Conservation (phyloP, 129 eudicot genomes). For the Tagetes patula region DNA sequence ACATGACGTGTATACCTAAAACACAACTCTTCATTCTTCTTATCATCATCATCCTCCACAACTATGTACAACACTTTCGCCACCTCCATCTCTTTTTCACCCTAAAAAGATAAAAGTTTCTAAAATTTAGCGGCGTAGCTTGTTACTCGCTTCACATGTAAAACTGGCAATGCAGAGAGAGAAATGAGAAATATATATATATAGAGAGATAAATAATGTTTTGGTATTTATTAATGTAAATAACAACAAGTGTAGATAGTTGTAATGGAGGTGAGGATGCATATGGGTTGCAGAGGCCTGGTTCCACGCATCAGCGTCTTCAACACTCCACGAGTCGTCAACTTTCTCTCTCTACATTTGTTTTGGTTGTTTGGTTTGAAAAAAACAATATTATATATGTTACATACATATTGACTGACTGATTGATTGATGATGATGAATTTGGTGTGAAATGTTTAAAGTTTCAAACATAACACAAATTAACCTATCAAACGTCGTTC, state of each 20-base stretch:
- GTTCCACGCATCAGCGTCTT: slow-evolving; percentile 66
- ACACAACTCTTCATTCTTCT: slow-evolving; percentile 37
- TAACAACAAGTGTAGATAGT: no score
- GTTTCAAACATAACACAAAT: no score
- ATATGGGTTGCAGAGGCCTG: slow-evolving; percentile 36
- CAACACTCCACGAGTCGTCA: slow-evolving; percentile 55
- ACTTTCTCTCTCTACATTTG: slow-evolving; percentile 12
- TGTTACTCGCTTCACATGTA: no score
- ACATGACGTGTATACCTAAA: slow-evolving; percentile 90
- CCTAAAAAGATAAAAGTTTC: no score
- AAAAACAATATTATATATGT: no score
- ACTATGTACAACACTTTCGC: slow-evolving; percentile 79
- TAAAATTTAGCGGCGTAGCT: no score
- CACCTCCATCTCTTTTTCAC: slow-evolving; percentile 47
- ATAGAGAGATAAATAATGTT: no score
- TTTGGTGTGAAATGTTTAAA: slow-evolving; percentile 21
- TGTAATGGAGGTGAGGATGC: neutral
- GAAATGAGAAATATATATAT: no score
- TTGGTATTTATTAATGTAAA: no score
- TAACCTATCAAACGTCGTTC: slow-evolving; percentile 25
- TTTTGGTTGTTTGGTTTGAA: no score
- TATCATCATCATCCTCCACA: slow-evolving; percentile 48
- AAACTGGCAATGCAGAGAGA: no score
- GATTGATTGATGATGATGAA: slow-evolving; percentile 11
- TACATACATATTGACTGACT: no score